phyloP scores from a whole-genome alignment of 768 basidiomycete species.

The Russula lepida region DNA sequence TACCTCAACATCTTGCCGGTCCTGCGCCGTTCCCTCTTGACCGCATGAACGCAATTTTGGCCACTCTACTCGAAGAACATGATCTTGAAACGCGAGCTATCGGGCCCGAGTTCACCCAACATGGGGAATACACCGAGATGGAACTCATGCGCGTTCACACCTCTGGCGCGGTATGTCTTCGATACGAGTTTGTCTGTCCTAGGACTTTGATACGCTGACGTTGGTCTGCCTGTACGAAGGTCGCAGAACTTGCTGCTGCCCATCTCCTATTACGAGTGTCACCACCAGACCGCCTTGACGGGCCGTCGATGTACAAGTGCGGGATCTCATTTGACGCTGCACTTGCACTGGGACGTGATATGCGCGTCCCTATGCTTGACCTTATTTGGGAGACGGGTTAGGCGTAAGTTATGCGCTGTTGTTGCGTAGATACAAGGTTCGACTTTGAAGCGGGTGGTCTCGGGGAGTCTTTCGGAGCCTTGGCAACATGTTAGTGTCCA shows the following conservation, averaged over 20 bases:
- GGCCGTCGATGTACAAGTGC: slow-evolving; percentile 65
- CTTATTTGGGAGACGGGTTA: slow-evolving; percentile 50
- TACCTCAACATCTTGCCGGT: slow-evolving; percentile 71
- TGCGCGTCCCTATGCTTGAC: slow-evolving; percentile 54
- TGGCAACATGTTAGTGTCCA: not conserved
- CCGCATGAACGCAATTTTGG: slow-evolving; percentile 70
- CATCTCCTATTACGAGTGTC: slow-evolving; percentile 61
- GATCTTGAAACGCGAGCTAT: slow-evolving; percentile 41
- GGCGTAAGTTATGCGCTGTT: not conserved
- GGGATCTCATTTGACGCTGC: slow-evolving; percentile 55
- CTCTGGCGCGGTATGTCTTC: slow-evolving; percentile 44
- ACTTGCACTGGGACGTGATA: slow-evolving; percentile 46
- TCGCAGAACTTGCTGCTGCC: slow-evolving; percentile 56
- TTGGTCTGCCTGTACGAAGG: slow-evolving; percentile 32
- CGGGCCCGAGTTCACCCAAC: slow-evolving; percentile 41
- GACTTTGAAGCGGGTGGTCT: not conserved
- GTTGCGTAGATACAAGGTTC: not conserved
- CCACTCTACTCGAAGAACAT: slow-evolving; percentile 68
- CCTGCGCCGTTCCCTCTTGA: slow-evolving; percentile 75
- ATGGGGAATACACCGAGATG: slow-evolving; percentile 70
- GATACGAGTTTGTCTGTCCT: not conserved
- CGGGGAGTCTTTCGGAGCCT: not conserved
- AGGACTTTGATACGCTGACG: not conserved
- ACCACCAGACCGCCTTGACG: slow-evolving; percentile 53
- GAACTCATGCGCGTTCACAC: slow-evolving; percentile 57